These are phyloP conservation scores for Podosphaera leucotricha DNA, from an alignment of 2,329 filamentous ascomycete species.

Conservation along the genomic window DNA sequence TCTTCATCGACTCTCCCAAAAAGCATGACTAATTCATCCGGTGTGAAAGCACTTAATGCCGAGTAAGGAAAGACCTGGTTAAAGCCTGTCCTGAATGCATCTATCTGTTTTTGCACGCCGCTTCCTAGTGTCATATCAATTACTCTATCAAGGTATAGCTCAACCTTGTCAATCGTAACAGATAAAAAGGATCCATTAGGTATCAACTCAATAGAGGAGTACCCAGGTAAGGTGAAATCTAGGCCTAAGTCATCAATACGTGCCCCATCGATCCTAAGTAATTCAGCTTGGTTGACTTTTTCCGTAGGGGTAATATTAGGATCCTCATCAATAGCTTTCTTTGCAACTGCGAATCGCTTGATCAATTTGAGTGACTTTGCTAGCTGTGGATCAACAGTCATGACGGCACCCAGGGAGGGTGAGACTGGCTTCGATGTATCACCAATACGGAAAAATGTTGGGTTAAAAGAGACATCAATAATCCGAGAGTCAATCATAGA, in stretches of 20 bases:
- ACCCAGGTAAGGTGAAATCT: constrained; percentile 87
- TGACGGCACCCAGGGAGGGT: constrained; percentile 72
- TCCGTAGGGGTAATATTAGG: constrained; percentile 37
- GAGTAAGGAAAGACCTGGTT: constrained; percentile 92
- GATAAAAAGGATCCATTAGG: constrained; percentile 47
- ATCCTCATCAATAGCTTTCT: constrained; percentile 61
- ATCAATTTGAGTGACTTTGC: constrained; percentile 69
- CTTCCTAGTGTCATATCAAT: constrained; percentile 78
- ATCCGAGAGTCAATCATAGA: constrained; percentile 98
- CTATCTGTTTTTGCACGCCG: constrained; percentile 70
- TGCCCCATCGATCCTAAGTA: constrained; percentile 52
- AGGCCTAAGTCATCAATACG: constrained; percentile 68
- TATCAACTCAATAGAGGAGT: constrained; percentile 63
- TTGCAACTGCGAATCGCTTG: constrained; percentile 65
- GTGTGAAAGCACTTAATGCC: constrained; percentile 78
- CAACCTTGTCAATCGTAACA: constrained; percentile 83
- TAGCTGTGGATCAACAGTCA: constrained; percentile 65
- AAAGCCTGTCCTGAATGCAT: constrained; percentile 78
- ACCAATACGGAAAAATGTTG: constrained; percentile 88
- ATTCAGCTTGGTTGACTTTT: constrained; percentile 45
- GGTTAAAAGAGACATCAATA: constrained; percentile 92
- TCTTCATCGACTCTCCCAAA: constrained; percentile 88
- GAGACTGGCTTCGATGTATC: constrained; percentile 40
- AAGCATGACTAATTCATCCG: constrained; percentile 79
- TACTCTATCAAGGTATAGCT: constrained; percentile 64